Evolutionary conservation across 108 stramenopile genomes (phyloP).

Genomic region (Cyclotella atomus): DNA sequence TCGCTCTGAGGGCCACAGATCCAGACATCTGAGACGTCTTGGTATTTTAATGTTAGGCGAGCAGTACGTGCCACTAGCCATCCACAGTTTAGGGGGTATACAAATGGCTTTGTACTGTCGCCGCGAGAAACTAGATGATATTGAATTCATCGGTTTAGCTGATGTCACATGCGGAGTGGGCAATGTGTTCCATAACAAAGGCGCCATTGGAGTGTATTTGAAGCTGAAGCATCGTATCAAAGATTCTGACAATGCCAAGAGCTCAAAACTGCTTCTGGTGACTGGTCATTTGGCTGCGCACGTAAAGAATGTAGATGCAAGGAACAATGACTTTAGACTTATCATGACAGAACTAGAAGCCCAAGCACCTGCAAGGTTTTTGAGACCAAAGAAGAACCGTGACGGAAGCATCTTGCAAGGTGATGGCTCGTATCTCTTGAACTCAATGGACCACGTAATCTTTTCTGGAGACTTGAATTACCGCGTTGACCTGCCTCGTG

Average conservation of each 20-base stretch:
- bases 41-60: slow-evolving; percentile 82
- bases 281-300: slow-evolving; percentile 90
- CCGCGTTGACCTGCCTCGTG: slow-evolving; percentile 81
- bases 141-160: slow-evolving; percentile 71
- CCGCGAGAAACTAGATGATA: slow-evolving; percentile 66
- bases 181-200: slow-evolving; percentile 92
- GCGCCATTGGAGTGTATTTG: slow-evolving; percentile 86
- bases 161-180: slow-evolving; percentile 93
- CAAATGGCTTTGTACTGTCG: slow-evolving; percentile 86
- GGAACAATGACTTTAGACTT: slow-evolving; percentile 87
- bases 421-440: slow-evolving; percentile 64
- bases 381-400: slow-evolving; percentile 42
- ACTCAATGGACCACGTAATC: slow-evolving; percentile 77
- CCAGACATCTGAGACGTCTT: slow-evolving; percentile 74
- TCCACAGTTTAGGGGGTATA: slow-evolving; percentile 89
- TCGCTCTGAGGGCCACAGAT: slow-evolving; percentile 79
- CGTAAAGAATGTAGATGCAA: slow-evolving; percentile 82
- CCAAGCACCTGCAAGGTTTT: slow-evolving; percentile 76
- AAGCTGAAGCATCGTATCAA: slow-evolving; percentile 54
- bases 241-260: slow-evolving; percentile 40
- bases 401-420: slow-evolving; percentile 26
- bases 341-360: slow-evolving; percentile 83
- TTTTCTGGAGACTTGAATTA: slow-evolving; percentile 91
- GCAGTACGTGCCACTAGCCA: slow-evolving; percentile 80
- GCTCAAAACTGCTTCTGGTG: slow-evolving; percentile 76